These are phyloP conservation scores for Verticillium tricorpus DNA, from an alignment of 2,329 filamentous ascomycete species.

Conservation along the genomic window DNA sequence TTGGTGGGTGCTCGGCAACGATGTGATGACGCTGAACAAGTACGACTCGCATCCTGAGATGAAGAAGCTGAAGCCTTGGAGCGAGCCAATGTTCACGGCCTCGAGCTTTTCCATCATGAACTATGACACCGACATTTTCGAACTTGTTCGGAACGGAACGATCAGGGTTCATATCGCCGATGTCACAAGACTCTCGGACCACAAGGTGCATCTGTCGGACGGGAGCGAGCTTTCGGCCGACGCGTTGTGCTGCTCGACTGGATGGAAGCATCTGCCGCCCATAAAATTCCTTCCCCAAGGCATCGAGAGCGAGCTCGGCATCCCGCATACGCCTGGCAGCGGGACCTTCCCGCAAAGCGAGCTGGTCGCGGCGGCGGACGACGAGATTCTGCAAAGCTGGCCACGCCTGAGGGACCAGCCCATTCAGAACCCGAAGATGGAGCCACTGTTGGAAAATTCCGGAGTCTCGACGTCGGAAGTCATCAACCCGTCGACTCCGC, in stretches of 20 bases:
- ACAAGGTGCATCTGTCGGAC: slow-evolving; percentile 45
- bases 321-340: slow-evolving; percentile 34
- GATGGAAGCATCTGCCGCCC: slow-evolving; percentile 51
- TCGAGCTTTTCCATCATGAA: slow-evolving; percentile 56
- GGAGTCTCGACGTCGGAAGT: slow-evolving; percentile 27
- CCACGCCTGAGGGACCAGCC: slow-evolving; percentile 50
- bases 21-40: slow-evolving; percentile 48
- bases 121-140: slow-evolving; percentile 53
- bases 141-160: slow-evolving; percentile 46
- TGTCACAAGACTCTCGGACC: slow-evolving; percentile 37
- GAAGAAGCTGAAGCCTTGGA: slow-evolving; percentile 50
- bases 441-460: slow-evolving; percentile 34
- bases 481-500: slow-evolving; percentile 18
- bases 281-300: slow-evolving; percentile 47
- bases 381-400: slow-evolving; percentile 47
- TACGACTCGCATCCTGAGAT: slow-evolving; percentile 50
- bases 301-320: slow-evolving; percentile 40
- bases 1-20: slow-evolving; percentile 52
- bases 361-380: slow-evolving; percentile 40
- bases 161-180: slow-evolving; percentile 50
- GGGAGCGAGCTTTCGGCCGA: slow-evolving; percentile 43
- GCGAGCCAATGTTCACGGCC: slow-evolving; percentile 45
- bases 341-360: slow-evolving; percentile 18
- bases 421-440: slow-evolving; percentile 38
- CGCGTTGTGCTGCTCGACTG: slow-evolving; percentile 51